Conservation (phyloP, 441 rosid genomes). For the Populus hybrid region DNA sequence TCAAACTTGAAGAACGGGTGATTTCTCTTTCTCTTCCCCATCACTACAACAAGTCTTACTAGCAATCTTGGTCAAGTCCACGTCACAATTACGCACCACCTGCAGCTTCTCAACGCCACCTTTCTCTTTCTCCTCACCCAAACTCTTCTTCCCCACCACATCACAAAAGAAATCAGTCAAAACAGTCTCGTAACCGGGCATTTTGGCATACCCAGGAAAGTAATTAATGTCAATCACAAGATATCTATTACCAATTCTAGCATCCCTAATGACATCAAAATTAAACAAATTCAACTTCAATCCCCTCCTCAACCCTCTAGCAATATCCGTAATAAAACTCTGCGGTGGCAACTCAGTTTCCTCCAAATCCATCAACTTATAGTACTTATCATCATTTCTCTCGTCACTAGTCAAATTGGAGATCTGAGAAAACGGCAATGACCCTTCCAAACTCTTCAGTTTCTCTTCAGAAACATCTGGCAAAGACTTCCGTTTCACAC, state of each 20-base stretch:
- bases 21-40: conserved; percentile 24
- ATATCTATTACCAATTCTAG: conserved; percentile 44
- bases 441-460: conserved; percentile 36
- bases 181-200: conserved; percentile 51
- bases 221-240: conserved; percentile 61
- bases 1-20: conserved; percentile 12
- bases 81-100: conserved; percentile 17
- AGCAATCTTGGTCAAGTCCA: conserved; percentile 18
- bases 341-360: conserved; percentile 48
- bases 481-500: conserved; percentile 56
- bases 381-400: conserved; percentile 33
- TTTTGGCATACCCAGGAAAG: conserved; percentile 65
- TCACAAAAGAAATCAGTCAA: conserved; percentile 52
- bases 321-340: conserved; percentile 39
- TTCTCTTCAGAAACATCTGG: conserved; percentile 57
- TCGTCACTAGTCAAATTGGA: conserved; percentile 44
- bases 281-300: conserved; percentile 53
- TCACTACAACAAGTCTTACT: conserved; percentile 22
- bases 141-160: conserved; percentile 18
- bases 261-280: conserved; percentile 60
- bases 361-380: conserved; percentile 36
- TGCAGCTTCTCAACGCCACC: conserved; percentile 4
- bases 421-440: conserved; percentile 50
- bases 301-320: conserved; percentile 42
- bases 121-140: conserved; percentile 7